phyloP scores from a whole-genome alignment of 2,329 filamentous ascomycete species.

The Thielaviopsis ethacetica region DNA sequence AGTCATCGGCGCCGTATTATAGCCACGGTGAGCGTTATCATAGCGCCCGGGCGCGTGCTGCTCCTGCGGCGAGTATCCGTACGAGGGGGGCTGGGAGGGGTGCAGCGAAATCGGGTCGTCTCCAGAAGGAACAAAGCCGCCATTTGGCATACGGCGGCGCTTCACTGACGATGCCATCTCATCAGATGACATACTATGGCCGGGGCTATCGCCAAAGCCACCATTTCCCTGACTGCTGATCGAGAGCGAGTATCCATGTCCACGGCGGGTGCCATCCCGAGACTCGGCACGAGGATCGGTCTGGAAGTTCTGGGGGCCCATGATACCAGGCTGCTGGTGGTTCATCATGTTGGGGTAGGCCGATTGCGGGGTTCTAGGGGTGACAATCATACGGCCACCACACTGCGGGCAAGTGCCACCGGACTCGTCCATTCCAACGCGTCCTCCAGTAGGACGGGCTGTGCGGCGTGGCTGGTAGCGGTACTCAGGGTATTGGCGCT shows the following conservation, averaged over 20 bases:
- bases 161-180: not conserved
- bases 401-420: constrained; percentile 53
- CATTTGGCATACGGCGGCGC: not conserved
- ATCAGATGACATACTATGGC: not conserved
- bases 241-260: not conserved
- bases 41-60: not conserved
- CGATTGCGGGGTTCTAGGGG: constrained; percentile 36
- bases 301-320: not conserved
- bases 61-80: constrained; percentile 1
- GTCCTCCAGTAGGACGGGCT: constrained; percentile 18
- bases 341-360: not conserved
- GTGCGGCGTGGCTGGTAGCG: constrained; percentile 76
- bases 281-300: not conserved
- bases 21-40: not conserved
- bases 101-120: not conserved
- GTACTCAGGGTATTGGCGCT: constrained; percentile 82
- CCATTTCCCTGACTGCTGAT: not conserved
- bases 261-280: not conserved
- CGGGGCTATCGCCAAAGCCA: not conserved
- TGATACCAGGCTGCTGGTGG: not conserved
- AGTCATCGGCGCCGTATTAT: not conserved
- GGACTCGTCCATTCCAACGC: constrained; percentile 24
- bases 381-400: constrained; percentile 48
- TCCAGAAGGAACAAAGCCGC: not conserved
- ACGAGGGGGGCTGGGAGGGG: not conserved